These are phyloP conservation scores for Lactifluus subvellereus DNA, from an alignment of 768 basidiomycete species.

Conservation along the genomic window DNA sequence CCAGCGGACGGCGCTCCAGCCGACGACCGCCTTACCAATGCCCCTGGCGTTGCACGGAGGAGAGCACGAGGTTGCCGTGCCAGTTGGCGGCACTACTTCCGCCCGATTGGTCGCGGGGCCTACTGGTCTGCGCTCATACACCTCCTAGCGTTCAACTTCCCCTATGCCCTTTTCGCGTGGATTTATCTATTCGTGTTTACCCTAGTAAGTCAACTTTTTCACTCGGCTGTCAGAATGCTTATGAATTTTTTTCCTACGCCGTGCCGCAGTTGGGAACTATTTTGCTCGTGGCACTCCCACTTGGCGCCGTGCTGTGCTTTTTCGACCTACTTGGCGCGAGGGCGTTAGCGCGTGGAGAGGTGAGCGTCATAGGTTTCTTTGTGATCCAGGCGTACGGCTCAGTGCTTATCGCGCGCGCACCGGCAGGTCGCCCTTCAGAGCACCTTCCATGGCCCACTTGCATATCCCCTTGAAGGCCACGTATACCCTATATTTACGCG, in stretches of 20 bases:
- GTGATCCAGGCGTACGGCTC: neutral
- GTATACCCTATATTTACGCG: conserved; percentile 73
- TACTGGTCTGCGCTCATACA: conserved; percentile 68
- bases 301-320: conserved; percentile 75
- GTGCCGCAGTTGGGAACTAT: conserved; percentile 63
- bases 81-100: conserved; percentile 55
- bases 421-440: conserved; percentile 59
- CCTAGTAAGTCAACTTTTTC: conserved; percentile 43
- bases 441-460: conserved; percentile 61
- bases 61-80: conserved; percentile 21
- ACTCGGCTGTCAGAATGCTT: conserved; percentile 18
- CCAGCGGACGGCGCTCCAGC: neutral
- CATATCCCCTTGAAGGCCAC: conserved; percentile 58
- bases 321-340: conserved; percentile 71
- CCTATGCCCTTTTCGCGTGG: conserved; percentile 74
- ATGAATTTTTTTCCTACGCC: neutral
- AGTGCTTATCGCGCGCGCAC: neutral
- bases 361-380: conserved; percentile 26
- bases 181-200: conserved; percentile 76
- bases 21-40: conserved; percentile 4
- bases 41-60: conserved; percentile 16
- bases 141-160: conserved; percentile 69
- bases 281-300: conserved; percentile 68
- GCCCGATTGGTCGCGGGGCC: conserved; percentile 47
- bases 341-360: conserved; percentile 65